Percentiles rank a stretch among this genome's conserved stretches.
phyloP scores from a whole-genome alignment of 1,139 yeast species.

The Kazachstania sp. region DNA sequence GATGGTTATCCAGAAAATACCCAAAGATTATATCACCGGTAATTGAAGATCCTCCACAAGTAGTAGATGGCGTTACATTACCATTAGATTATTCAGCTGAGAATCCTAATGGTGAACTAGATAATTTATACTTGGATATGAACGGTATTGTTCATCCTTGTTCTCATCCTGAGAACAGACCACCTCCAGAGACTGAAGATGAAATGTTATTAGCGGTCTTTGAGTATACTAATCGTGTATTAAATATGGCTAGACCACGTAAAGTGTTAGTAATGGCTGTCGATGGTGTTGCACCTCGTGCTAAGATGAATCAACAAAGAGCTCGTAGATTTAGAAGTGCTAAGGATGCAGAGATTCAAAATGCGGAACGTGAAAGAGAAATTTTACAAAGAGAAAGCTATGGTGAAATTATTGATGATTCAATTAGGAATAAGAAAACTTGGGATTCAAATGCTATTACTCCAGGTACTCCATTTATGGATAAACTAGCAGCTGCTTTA shows the following conservation, averaged over 20 bases:
- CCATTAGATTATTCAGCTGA: constrained; percentile 66
- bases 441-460: constrained; percentile 98
- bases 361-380: constrained; percentile 50
- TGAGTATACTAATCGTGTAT: constrained; percentile 79
- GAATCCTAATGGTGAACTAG: constrained; percentile 93
- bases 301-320: constrained; percentile 97
- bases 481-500: constrained; percentile 68
- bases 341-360: constrained; percentile 69
- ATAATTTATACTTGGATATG: constrained; percentile 88
- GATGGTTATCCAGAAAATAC: constrained; percentile 91
- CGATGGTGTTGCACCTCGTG: constrained; percentile 98
- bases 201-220: constrained; percentile 91
- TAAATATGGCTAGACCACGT: constrained; percentile 91
- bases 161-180: constrained; percentile 90
- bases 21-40: constrained; percentile 93
- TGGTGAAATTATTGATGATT: constrained; percentile 60
- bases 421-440: constrained; percentile 40
- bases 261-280: constrained; percentile 90
- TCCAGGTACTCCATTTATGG: constrained; percentile 98
- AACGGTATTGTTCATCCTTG: constrained; percentile 97
- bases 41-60: constrained; percentile 57
- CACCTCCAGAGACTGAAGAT: constrained; percentile 89
- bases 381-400: constrained; percentile 42
- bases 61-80: constrained; percentile 48
- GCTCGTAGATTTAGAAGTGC: constrained; percentile 95